These are phyloP conservation scores for Sugiyamaella smithiae DNA, from an alignment of 805 yeast genomes.

Conservation along the genomic window DNA sequence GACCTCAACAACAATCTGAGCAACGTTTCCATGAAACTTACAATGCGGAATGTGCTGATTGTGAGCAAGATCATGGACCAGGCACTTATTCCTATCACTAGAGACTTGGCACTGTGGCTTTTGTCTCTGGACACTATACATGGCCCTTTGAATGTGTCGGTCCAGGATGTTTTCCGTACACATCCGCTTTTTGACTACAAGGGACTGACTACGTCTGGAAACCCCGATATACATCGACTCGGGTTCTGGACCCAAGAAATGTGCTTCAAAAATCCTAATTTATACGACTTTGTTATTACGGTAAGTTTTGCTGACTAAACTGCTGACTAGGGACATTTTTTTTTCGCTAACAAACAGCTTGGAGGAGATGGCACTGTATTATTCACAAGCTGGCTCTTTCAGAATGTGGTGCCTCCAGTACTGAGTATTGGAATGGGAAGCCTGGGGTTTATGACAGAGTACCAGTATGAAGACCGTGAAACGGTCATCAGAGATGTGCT, in stretches of 20 bases:
- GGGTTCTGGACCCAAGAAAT: constrained; percentile 69
- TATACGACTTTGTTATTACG: constrained; percentile 76
- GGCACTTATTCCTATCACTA: constrained; percentile 22
- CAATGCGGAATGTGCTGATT: constrained; percentile 26
- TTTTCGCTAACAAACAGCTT: too few species aligned
- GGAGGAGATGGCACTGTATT: constrained; percentile 98
- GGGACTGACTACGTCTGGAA: constrained; percentile 48
- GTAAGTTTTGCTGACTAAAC: too few species aligned
- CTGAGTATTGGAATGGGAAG: constrained; percentile 87
- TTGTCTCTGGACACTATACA: constrained; percentile 26
- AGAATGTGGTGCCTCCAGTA: constrained; percentile 85
- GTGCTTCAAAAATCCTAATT: constrained; percentile 42
- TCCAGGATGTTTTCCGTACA: constrained; percentile 63
- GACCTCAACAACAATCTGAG: constrained; percentile 32
- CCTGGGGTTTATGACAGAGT: constrained; percentile 84
- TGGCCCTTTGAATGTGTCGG: constrained; percentile 53
- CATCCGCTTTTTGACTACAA: constrained; percentile 62
- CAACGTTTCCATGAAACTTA: constrained; percentile 26
- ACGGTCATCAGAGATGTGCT: constrained; percentile 38
- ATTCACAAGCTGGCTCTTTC: constrained; percentile 83
- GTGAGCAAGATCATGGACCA: constrained; percentile 28
- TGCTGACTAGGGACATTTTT: too few species aligned
- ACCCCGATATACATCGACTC: constrained; percentile 43
- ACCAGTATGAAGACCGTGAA: constrained; percentile 43
- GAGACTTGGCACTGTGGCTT: constrained; percentile 27